Evolutionary conservation across 805 yeast species (phyloP).

Genomic region (Kluyveromyces aestuarii): DNA sequence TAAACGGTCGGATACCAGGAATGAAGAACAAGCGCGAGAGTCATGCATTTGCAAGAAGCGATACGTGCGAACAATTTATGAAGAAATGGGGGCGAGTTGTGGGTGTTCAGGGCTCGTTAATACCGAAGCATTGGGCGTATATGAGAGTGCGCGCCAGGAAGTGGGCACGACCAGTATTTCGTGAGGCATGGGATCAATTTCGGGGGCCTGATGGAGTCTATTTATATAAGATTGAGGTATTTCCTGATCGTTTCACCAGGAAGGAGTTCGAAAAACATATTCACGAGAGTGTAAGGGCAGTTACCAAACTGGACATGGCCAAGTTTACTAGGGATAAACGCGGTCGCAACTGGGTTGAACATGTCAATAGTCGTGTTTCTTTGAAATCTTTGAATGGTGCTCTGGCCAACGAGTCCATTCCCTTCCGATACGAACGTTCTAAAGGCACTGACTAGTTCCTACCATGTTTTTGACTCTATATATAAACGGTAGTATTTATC

Average conservation of each 20-base stretch:
- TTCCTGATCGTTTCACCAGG: constrained; percentile 13
- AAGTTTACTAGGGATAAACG: constrained; percentile 8
- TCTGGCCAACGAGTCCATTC: constrained; percentile 8
- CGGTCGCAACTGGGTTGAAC: constrained; percentile 13
- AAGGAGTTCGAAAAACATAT: constrained; percentile 11
- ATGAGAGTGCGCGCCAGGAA: background rate
- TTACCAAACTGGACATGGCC: constrained; percentile 17
- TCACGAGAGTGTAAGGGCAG: constrained; percentile 11
- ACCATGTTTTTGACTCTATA: background rate
- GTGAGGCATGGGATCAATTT: constrained; percentile 12
- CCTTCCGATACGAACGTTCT: constrained; percentile 5
- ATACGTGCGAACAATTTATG: constrained; percentile 11
- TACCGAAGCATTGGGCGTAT: constrained; percentile 4
- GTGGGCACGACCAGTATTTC: background rate
- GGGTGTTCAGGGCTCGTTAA: constrained; percentile 14
- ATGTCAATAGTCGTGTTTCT: constrained; percentile 10
- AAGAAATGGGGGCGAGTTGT: constrained; percentile 18
- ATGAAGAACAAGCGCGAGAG: constrained; percentile 1
- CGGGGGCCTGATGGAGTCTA: constrained; percentile 27
- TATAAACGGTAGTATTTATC: background rate
- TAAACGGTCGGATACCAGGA: constrained; percentile 13
- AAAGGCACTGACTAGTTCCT: background rate
- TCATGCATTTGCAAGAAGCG: constrained; percentile 4
- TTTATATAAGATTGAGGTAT: constrained; percentile 14
- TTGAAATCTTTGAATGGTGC: constrained; percentile 7